Percentiles rank a stretch among this genome's conserved stretches.
Conservation (phyloP, 2,329 filamentous ascomycete species). For the Alternaria panax region DNA sequence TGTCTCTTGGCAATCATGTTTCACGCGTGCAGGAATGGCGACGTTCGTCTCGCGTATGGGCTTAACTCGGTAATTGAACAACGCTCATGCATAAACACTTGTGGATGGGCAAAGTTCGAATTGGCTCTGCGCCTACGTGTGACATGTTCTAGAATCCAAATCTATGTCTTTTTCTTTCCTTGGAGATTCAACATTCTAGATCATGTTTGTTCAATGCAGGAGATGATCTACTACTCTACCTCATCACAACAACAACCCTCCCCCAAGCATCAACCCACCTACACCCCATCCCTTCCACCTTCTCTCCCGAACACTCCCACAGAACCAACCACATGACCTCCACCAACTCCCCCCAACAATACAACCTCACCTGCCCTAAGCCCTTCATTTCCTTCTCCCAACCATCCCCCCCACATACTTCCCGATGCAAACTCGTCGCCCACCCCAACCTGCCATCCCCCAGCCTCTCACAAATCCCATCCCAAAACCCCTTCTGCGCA, state of each 20-base stretch:
- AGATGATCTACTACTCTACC: constrained; percentile 20
- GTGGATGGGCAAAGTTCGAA: too few relatives aligned
- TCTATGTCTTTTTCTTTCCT: too few relatives aligned
- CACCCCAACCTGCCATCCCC: constrained; percentile 68
- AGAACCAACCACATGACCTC: constrained; percentile 78
- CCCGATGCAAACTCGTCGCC: constrained; percentile 66
- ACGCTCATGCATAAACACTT: too few relatives aligned
- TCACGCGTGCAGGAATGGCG: constrained; percentile 7
- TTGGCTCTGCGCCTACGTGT: neutral
- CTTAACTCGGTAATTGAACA: neutral
- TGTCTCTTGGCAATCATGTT: constrained; percentile 16
- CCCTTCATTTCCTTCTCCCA: too few relatives aligned
- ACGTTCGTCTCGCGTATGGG: neutral
- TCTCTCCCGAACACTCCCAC: constrained; percentile 73
- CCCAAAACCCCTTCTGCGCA: constrained; percentile 66
- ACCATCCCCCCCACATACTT: constrained; percentile 15
- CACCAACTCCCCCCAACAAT: constrained; percentile 78
- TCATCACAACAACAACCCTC: constrained; percentile 62
- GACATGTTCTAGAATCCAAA: neutral
- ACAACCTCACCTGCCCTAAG: constrained; percentile 65
- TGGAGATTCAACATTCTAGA: too few relatives aligned
- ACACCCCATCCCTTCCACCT: constrained; percentile 64
- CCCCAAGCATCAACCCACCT: constrained; percentile 73
- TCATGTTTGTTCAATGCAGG: too few relatives aligned
- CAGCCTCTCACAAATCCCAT: constrained; percentile 67